Evolutionary conservation across 805 yeast genomes (phyloP).

Genomic region (Candida takata): DNA sequence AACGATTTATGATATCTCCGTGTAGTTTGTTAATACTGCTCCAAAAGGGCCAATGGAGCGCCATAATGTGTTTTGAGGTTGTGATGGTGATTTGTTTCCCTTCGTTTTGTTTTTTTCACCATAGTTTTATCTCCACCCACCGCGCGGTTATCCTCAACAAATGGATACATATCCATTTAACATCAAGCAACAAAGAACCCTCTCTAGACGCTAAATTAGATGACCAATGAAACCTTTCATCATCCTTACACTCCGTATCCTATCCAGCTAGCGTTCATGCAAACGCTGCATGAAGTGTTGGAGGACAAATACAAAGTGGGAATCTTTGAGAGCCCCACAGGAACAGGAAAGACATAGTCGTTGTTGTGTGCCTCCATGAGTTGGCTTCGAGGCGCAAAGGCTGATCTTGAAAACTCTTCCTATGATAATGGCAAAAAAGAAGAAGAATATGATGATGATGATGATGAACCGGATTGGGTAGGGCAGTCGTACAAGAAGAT

Average conservation of each 20-base stretch:
- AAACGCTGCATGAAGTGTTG: conserved; percentile 58
- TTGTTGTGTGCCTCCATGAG: conserved; percentile 78
- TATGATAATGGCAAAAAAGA: conserved; percentile 13
- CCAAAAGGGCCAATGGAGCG: no score
- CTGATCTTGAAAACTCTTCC: neutral
- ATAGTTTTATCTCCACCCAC: no score
- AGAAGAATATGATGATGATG: conserved; percentile 35
- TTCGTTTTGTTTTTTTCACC: no score
- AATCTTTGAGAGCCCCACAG: conserved; percentile 89
- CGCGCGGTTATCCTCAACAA: no score
- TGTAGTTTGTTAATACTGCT: no score
- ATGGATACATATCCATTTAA: no score
- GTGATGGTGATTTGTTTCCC: no score
- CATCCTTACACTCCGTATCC: conserved; percentile 83
- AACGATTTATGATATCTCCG: no score
- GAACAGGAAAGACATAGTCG: conserved; percentile 88
- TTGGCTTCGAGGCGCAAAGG: conserved; percentile 52
- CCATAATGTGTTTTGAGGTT: no score
- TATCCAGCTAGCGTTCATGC: conserved; percentile 75
- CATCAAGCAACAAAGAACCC: no score
- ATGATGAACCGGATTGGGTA: conserved; percentile 70
- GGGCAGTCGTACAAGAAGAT: conserved; percentile 31
- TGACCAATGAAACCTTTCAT: conserved; percentile 31
- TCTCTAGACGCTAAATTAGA: no score
- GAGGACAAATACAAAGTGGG: conserved; percentile 56